Percentiles rank a stretch among this genome's conserved stretches.
Conservation (phyloP, 805 yeast genomes). For the Candida caryicola region DNA sequence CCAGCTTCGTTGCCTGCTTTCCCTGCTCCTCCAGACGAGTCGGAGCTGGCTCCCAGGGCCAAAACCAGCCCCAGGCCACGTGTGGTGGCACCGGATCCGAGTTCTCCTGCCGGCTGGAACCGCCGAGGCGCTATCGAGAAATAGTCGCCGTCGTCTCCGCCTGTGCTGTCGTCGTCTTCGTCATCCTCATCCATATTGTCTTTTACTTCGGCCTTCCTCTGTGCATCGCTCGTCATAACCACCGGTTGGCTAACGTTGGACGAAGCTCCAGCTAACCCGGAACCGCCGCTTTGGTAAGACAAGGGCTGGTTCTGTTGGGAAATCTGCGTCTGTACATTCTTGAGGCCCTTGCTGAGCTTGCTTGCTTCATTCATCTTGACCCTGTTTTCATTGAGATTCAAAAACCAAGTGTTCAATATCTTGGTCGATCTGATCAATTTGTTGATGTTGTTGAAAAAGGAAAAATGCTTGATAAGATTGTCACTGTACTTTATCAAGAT, state of each 20-base stretch:
- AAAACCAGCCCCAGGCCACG: too few species aligned
- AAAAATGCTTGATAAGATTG: slow-evolving; percentile 22
- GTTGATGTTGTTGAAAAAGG: slow-evolving; percentile 26
- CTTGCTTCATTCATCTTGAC: not conserved
- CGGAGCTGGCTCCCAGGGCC: not conserved
- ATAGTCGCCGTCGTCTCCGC: not conserved
- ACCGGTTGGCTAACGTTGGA: too few species aligned
- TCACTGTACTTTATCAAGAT: slow-evolving; percentile 17
- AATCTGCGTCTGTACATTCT: not conserved
- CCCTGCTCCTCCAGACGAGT: not conserved
- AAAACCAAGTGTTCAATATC: slow-evolving; percentile 24
- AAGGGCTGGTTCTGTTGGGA: not conserved
- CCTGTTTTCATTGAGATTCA: slow-evolving; percentile 13
- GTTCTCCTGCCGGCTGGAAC: not conserved
- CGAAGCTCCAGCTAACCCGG: not conserved
- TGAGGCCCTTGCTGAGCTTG: slow-evolving; percentile 3
- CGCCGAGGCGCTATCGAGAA: slow-evolving; percentile 1
- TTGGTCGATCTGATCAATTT: slow-evolving; percentile 23
- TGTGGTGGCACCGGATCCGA: slow-evolving; percentile 3
- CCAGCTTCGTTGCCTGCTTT: not conserved
- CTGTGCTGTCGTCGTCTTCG: not conserved
- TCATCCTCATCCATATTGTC: not conserved
- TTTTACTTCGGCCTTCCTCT: not conserved
- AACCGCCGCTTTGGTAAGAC: not conserved
- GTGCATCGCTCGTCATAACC: too few species aligned